These are phyloP conservation scores for Pachysolen tannophilus DNA, from an alignment of 805 yeast genomes.

Conservation along the genomic window DNA sequence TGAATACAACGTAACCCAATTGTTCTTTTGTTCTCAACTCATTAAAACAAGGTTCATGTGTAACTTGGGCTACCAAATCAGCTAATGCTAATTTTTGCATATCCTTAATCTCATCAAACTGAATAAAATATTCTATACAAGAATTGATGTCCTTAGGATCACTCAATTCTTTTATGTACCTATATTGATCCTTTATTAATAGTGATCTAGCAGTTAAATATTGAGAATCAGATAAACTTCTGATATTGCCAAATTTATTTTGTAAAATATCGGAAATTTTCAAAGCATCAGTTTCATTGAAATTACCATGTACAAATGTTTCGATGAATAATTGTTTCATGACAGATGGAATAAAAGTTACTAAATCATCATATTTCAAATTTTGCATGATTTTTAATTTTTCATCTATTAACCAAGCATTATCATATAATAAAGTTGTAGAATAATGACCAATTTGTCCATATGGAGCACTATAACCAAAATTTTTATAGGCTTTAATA, in stretches of 20 bases:
- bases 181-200: constrained; percentile 30
- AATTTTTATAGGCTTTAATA: constrained; percentile 56
- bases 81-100: constrained; percentile 38
- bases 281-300: constrained; percentile 43
- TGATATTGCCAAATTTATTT: constrained; percentile 20
- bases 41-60: constrained; percentile 84
- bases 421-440: constrained; percentile 61
- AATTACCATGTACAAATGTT: constrained; percentile 72
- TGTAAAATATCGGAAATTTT: constrained; percentile 37
- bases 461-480: constrained; percentile 70
- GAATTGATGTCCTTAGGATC: constrained; percentile 76
- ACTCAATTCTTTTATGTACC: constrained; percentile 41
- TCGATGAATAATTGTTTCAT: constrained; percentile 58
- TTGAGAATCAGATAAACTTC: constrained; percentile 34
- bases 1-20: constrained; percentile 88
- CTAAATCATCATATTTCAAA: constrained; percentile 42
- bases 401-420: constrained; percentile 57
- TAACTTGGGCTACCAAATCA: constrained; percentile 62
- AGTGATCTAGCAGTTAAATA: constrained; percentile 34
- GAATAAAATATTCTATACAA: constrained; percentile 72
- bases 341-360: constrained; percentile 42
- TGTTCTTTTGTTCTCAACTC: constrained; percentile 91
- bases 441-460: constrained; percentile 61
- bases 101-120: constrained; percentile 48
- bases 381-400: constrained; percentile 40